These are phyloP conservation scores for Panus rudis DNA, from an alignment of 768 basidiomycete species.

Conservation along the genomic window DNA sequence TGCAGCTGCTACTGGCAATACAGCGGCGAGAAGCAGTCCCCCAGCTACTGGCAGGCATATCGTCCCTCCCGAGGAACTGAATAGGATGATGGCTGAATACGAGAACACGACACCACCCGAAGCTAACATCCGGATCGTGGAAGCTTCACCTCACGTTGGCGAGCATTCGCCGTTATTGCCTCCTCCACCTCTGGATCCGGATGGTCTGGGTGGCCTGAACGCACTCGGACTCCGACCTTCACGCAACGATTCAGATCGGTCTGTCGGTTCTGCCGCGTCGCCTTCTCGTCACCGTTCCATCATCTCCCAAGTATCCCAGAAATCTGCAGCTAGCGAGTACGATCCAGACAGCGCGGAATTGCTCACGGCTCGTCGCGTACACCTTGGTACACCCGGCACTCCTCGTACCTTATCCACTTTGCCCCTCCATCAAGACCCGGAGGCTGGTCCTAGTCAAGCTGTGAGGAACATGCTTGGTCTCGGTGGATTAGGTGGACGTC, in stretches of 20 bases:
- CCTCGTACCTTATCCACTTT: conserved; percentile 8
- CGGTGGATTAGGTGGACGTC: conserved; percentile 35
- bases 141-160: conserved; percentile 16
- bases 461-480: conserved; percentile 35
- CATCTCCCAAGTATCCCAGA: conserved; percentile 22
- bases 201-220: conserved; percentile 22
- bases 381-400: conserved; percentile 26
- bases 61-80: conserved; percentile 29
- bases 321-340: conserved; percentile 16
- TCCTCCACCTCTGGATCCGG: conserved; percentile 31
- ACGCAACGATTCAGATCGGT: conserved; percentile 6
- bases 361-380: conserved; percentile 42
- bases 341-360: conserved; percentile 37
- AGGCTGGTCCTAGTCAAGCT: conserved; percentile 16
- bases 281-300: conserved; percentile 28
- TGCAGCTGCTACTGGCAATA: conserved; percentile 10
- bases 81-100: conserved; percentile 29
- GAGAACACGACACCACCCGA: conserved; percentile 20
- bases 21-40: conserved; percentile 23
- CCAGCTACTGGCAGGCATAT: conserved; percentile 29
- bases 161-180: conserved; percentile 30
- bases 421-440: conserved; percentile 8
- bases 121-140: conserved; percentile 17
- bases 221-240: conserved; percentile 10
- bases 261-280: no score